Evolutionary conservation across 495 filamentous ascomycete species (phyloP), one percentile per base, ranked within the genome.

Genomic region (Schizothecium vesticola): DNA sequence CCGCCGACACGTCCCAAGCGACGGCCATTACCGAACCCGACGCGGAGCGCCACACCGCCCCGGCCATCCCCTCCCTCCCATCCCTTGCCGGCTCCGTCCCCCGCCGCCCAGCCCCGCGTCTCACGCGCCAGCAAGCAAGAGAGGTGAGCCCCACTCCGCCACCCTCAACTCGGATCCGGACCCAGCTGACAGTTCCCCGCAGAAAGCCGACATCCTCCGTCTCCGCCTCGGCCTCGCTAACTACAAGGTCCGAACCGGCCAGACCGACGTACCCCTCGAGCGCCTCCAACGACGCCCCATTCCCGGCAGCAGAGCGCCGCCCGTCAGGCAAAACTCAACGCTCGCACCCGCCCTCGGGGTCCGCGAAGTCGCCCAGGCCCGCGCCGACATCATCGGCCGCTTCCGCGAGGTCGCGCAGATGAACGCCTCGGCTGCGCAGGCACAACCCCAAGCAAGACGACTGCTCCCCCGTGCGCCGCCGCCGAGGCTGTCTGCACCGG

Each of bases 191-290:
- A 43, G 3, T 10, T 2, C 8, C 26, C 19, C 10, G 59, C 63
- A 85, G 83, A 83, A 82, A 79, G 82, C 81, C 58, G 79, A 82
- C 70, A 82, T 75, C 66, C 70, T 86, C 58, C 81, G 82, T n/a
- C 71, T 85, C 3, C 80, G 84, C 25, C 77, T 86, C 23, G 74
- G 81, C 1, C 76, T 86, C 3, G 84, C 84, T 7, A 80, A 72
- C 65, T 86, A 86, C 75, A 86, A 86, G 71, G 79, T 86, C 24
- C 78, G 76, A 7, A 86, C 84, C 1, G 80, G 81, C 56, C 84
- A 86, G 72, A 80, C 79, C 8, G 77, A 84, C 64, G 75, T 84
- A 12, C 82, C 84, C 11, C 76, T 86, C 21, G 81, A 82, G 12
- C 71, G 71, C 22, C 74, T 84, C 22, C 71, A 81, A 58, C 59